Evolutionary conservation across 306 rosid genomes (phyloP).

Genomic region (Betula pendula): DNA sequence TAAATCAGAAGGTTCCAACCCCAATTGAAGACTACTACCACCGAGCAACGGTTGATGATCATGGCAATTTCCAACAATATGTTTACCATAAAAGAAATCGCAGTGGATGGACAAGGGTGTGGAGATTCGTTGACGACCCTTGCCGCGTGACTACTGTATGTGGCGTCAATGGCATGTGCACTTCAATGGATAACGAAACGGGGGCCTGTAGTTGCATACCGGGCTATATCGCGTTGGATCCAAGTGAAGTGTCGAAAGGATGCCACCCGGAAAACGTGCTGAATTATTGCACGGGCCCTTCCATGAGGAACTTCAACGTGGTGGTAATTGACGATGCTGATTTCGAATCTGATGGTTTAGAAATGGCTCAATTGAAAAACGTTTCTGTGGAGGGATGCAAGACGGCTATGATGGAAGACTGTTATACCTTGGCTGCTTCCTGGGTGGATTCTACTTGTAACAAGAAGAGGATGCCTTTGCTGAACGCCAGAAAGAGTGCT

Average conservation of each 20-base stretch:
- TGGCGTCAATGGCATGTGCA: constrained; percentile 31
- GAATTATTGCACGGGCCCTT: constrained; percentile 24
- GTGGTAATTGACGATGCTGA: constrained; percentile 36
- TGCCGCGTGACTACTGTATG: constrained; percentile 29
- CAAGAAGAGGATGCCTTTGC: constrained; percentile 36
- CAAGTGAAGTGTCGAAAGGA: constrained; percentile 20
- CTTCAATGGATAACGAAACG: constrained; percentile 34
- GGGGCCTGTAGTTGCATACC: constrained; percentile 27
- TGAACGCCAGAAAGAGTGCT: constrained; percentile 37
- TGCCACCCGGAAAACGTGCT: constrained; percentile 19
- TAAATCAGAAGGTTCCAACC: constrained; percentile 19
- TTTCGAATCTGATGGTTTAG: constrained; percentile 8
- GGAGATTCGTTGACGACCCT: constrained; percentile 32
- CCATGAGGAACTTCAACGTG: constrained; percentile 14
- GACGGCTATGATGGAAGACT: constrained; percentile 35
- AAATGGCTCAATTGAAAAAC: background rate
- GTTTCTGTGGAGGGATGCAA: constrained; percentile 29
- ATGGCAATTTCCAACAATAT: constrained; percentile 35
- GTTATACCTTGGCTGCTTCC: constrained; percentile 32
- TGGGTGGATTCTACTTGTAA: constrained; percentile 22
- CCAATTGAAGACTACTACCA: constrained; percentile 33
- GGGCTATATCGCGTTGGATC: constrained; percentile 25
- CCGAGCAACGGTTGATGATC: constrained; percentile 27
- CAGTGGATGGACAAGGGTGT: constrained; percentile 29
- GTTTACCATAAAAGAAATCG: constrained; percentile 34